phyloP scores from a whole-genome alignment of 495 filamentous ascomycete genomes.

The Trichoderma gamsii region DNA sequence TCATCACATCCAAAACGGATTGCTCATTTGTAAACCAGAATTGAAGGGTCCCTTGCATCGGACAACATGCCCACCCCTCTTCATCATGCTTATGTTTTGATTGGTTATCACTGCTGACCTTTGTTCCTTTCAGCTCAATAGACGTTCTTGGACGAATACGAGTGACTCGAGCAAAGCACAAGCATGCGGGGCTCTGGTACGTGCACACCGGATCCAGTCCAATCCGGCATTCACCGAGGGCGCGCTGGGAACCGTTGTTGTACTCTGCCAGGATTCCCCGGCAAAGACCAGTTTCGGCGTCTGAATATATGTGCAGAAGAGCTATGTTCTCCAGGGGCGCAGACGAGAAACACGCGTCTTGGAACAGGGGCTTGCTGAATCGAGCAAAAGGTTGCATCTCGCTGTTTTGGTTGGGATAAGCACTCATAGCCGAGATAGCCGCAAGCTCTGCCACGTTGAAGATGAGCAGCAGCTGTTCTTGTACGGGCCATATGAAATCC shows the following conservation, averaged over 20 bases:
- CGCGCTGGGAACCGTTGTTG: not conserved
- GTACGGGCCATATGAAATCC: not conserved
- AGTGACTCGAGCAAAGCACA: not conserved
- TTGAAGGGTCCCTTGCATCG: too few species aligned
- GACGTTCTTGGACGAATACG: too few species aligned
- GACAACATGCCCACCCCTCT: too few species aligned
- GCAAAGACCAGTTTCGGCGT: not conserved
- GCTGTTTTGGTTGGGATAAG: not conserved
- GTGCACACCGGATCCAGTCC: not conserved
- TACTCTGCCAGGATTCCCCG: not conserved
- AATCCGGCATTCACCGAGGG: conserved; percentile 1
- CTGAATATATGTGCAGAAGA: not conserved
- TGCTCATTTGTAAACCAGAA: too few species aligned
- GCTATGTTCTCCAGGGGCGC: not conserved
- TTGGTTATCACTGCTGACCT: too few species aligned
- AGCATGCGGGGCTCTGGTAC: not conserved
- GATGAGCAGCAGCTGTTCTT: not conserved
- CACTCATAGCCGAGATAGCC: not conserved
- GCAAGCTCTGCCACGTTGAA: not conserved
- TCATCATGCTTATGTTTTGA: too few species aligned
- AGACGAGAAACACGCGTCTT: not conserved
- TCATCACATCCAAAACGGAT: too few species aligned
- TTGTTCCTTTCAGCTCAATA: too few species aligned
- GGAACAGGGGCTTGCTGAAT: not conserved
- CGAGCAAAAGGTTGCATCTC: not conserved